phyloP scores from a whole-genome alignment of 768 basidiomycete species.

The Mycena latifolia region DNA sequence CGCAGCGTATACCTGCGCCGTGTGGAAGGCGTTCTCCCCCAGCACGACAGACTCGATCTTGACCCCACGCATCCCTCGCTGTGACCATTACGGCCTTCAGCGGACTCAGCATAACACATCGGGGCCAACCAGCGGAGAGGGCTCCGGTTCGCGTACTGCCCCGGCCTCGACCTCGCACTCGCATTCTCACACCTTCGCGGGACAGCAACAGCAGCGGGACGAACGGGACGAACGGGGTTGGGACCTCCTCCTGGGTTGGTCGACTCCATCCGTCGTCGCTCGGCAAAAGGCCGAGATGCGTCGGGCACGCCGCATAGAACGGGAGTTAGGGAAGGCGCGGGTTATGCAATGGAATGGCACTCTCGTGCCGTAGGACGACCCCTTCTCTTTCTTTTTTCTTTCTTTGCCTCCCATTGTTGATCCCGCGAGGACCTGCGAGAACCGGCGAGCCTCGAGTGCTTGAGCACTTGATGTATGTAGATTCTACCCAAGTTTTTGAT shows the following conservation, averaged over 20 bases:
- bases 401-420: too few species aligned
- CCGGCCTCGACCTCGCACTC: neutral
- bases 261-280: conserved; percentile 9
- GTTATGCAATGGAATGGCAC: conserved; percentile 11
- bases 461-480: too few species aligned
- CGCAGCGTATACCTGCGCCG: conserved; percentile 13
- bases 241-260: conserved; percentile 20
- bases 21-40: conserved; percentile 12
- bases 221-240: conserved; percentile 1
- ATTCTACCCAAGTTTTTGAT: too few species aligned
- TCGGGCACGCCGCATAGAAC: conserved; percentile 11
- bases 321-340: neutral
- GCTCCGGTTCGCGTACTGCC: conserved; percentile 5
- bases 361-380: neutral
- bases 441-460: too few species aligned
- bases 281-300: conserved; percentile 2
- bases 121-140: conserved; percentile 6
- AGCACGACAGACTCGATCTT: neutral
- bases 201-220: conserved; percentile 12
- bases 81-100: conserved; percentile 10
- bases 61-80: neutral
- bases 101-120: neutral
- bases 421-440: too few species aligned
- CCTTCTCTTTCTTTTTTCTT: neutral
- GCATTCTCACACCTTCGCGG: neutral